Evolutionary conservation across 805 yeast species (phyloP).

Genomic region (Millerozyma miso): DNA sequence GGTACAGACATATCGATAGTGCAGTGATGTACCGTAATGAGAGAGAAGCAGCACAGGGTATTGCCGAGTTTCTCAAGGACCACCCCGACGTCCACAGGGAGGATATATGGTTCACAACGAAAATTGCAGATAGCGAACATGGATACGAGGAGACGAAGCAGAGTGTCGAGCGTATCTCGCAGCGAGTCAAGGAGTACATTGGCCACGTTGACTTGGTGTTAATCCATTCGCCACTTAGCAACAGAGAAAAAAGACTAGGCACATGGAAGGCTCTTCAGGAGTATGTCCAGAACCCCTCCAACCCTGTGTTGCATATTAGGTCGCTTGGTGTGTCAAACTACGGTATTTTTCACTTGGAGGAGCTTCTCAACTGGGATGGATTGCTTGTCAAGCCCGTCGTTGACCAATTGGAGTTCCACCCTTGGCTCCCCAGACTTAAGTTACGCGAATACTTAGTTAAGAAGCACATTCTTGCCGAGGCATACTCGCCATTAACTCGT

Average conservation of each 20-base stretch:
- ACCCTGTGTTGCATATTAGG: constrained; percentile 50
- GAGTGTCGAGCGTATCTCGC: constrained; percentile 26
- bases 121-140: constrained; percentile 24
- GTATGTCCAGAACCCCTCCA: constrained; percentile 38
- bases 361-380: constrained; percentile 54
- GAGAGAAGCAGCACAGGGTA: constrained; percentile 55
- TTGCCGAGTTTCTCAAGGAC: constrained; percentile 47
- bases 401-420: constrained; percentile 80
- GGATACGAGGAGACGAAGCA: constrained; percentile 34
- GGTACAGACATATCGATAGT: constrained; percentile 72
- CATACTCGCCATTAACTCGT: constrained; percentile 75
- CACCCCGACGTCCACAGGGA: constrained; percentile 30
- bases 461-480: constrained; percentile 59
- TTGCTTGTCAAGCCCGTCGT: constrained; percentile 51
- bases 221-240: constrained; percentile 50
- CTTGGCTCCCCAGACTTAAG: constrained; percentile 70
- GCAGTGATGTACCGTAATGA: constrained; percentile 71
- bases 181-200: constrained; percentile 26
- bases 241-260: constrained; percentile 44
- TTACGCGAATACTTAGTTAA: constrained; percentile 57
- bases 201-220: constrained; percentile 39
- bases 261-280: constrained; percentile 77
- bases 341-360: constrained; percentile 56
- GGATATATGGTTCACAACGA: constrained; percentile 36
- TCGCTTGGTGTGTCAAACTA: constrained; percentile 79